Percentiles rank a stretch among this genome's conserved stretches.
These are phyloP conservation scores for Elsinoe arachidis DNA, from an alignment of 2,329 filamentous ascomycete species.

Conservation along the genomic window DNA sequence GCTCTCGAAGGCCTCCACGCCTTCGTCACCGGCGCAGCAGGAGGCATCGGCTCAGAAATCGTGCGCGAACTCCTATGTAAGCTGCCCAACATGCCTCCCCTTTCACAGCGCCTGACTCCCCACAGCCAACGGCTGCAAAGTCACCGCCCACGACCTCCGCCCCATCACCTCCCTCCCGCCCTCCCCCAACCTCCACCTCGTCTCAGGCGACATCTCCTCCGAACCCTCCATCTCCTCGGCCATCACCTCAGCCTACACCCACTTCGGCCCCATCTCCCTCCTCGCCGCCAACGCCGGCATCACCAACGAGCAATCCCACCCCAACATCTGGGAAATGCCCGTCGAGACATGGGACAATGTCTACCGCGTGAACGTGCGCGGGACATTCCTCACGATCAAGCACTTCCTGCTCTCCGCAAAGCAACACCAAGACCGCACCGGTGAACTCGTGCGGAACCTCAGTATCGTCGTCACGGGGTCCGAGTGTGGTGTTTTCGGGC, in stretches of 20 bases:
- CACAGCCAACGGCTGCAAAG: slow-evolving; percentile 45
- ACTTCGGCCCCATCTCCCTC: slow-evolving; percentile 45
- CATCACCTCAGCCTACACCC: slow-evolving; percentile 34
- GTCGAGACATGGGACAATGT: slow-evolving; percentile 45
- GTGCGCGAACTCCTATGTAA: slow-evolving; percentile 46
- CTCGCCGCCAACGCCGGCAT: slow-evolving; percentile 47
- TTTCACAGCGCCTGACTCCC: slow-evolving; percentile 12
- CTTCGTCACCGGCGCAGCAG: slow-evolving; percentile 46
- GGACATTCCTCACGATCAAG: slow-evolving; percentile 49
- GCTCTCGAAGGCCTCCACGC: slow-evolving; percentile 43
- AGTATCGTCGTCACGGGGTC: slow-evolving; percentile 46
- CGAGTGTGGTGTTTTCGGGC: slow-evolving; percentile 45
- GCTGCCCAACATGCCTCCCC: slow-evolving; percentile 15
- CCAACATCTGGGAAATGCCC: slow-evolving; percentile 46
- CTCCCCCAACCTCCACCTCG: slow-evolving; percentile 31
- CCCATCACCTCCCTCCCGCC: slow-evolving; percentile 27
- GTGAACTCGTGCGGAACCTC: slow-evolving; percentile 39
- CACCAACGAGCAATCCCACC: slow-evolving; percentile 41
- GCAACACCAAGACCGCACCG: slow-evolving; percentile 28
- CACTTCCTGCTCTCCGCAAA: slow-evolving; percentile 43
- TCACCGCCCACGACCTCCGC: slow-evolving; percentile 44
- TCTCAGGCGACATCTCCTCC: slow-evolving; percentile 41
- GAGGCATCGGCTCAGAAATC: slow-evolving; percentile 43
- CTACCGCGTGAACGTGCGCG: slow-evolving; percentile 43
- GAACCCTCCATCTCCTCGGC: slow-evolving; percentile 38